A percentile compares a stretch with the other conserved stretches of the same genome.
phyloP scores from a whole-genome alignment of 192 early-diverging fungal genomes.

The Funneliformis mosseae region DNA sequence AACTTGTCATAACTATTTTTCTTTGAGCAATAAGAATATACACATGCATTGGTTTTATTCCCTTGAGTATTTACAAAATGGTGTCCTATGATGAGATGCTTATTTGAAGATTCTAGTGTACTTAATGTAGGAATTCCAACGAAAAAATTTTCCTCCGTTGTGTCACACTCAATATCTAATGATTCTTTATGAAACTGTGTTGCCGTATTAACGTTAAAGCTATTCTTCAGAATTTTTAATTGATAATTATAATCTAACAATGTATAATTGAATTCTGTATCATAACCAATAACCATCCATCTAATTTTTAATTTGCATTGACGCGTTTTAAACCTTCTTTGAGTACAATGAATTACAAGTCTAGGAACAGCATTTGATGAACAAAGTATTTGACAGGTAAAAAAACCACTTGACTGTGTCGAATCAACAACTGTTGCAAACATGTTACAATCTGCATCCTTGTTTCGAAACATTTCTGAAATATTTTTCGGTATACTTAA shows the following conservation, averaged over 20 bases:
- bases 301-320: neutral
- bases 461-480: neutral
- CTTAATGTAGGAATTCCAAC: too few relatives aligned
- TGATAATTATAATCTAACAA: neutral
- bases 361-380: neutral
- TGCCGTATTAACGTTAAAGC: too few relatives aligned
- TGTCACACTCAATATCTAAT: too few relatives aligned
- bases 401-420: neutral
- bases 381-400: neutral
- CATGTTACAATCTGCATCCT: neutral
- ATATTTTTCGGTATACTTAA: neutral
- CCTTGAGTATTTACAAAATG: too few relatives aligned
- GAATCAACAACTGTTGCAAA: neutral
- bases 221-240: neutral
- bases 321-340: neutral
- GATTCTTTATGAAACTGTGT: too few relatives aligned
- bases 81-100: too few relatives aligned
- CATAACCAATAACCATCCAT: neutral
- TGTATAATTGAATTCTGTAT: neutral
- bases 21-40: too few relatives aligned
- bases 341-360: neutral
- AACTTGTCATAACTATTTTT: too few relatives aligned
- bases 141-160: too few relatives aligned
- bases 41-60: too few relatives aligned
- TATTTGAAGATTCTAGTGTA: neutral